Conservation (phyloP, 2,329 filamentous ascomycete genomes). For the Ustulina deusta region DNA sequence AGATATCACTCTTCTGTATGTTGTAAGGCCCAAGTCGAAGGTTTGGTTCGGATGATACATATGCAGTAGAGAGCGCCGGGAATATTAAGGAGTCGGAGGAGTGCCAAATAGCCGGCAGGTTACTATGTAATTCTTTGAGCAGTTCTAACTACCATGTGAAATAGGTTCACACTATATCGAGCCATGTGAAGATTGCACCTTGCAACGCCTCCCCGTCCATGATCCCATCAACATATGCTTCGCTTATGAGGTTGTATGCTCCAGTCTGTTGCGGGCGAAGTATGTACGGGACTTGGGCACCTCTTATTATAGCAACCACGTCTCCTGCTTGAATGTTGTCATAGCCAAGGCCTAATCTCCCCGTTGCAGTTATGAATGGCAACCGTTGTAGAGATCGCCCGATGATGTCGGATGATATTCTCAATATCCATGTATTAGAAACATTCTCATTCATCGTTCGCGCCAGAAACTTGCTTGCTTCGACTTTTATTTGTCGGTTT, state of each 20-base stretch:
- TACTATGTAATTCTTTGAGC: no score
- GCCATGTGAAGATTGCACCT: constrained; percentile 13
- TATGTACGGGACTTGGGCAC: constrained; percentile 27
- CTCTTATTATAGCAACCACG: constrained; percentile 23
- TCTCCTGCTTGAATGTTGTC: constrained; percentile 27
- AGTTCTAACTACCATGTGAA: no score
- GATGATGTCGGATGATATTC: not conserved
- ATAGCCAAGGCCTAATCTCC: constrained; percentile 23
- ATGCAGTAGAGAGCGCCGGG: no score
- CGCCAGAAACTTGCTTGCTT: constrained; percentile 13
- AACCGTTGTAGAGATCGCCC: constrained; percentile 24
- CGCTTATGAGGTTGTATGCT: constrained; percentile 25
- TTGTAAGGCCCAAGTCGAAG: no score
- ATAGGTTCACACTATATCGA: constrained; percentile 14
- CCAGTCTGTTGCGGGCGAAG: constrained; percentile 16
- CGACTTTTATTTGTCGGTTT: not conserved
- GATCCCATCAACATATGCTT: constrained; percentile 29
- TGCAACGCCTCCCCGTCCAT: constrained; percentile 30
- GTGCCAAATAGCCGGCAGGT: no score
- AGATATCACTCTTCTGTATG: no score
- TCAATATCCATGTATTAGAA: not conserved
- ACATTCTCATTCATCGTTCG: not conserved
- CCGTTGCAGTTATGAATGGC: constrained; percentile 20
- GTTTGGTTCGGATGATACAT: no score
- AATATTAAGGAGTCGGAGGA: no score